Percentiles rank a stretch among this genome's conserved stretches.
Conservation (phyloP, 257 asterid species). For the Knoxia roxburghii region DNA sequence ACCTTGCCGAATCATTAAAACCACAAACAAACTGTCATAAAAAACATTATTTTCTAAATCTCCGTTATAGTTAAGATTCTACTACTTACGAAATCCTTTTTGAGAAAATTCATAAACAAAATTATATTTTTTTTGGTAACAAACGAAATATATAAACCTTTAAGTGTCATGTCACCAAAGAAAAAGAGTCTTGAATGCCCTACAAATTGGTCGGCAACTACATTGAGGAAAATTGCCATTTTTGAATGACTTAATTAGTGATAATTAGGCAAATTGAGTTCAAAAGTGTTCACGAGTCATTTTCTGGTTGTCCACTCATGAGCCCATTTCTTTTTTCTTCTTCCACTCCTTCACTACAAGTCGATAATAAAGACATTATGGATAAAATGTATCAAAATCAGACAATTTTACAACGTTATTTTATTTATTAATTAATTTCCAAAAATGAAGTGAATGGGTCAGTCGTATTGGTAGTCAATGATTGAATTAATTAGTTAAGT, state of each 20-base stretch:
- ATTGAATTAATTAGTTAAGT: constrained; percentile 14
- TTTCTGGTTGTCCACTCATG: constrained; percentile 12
- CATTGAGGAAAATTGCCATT: no score
- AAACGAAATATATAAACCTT: no score
- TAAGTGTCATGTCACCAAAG: no score
- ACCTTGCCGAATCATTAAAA: no score
- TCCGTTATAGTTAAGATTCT: no score
- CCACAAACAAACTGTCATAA: no score
- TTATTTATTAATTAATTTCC: neutral
- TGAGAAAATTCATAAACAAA: no score
- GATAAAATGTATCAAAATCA: neutral
- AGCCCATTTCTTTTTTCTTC: neutral
- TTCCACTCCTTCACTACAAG: neutral
- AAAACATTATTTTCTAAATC: no score
- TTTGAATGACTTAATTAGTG: no score
- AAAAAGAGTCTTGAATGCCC: no score
- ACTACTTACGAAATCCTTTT: no score
- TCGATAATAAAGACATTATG: constrained; percentile 6
- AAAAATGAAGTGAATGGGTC: neutral
- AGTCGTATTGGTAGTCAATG: constrained; percentile 13
- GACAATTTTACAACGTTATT: neutral
- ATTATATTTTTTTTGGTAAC: no score
- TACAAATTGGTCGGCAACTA: neutral
- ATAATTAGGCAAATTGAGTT: neutral
- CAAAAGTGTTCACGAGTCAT: constrained; percentile 9